A percentile compares a stretch with the other conserved stretches of the same genome.
phyloP scores from a whole-genome alignment of 176 grass and related monocot genomes.

The Oryza officinalis region DNA sequence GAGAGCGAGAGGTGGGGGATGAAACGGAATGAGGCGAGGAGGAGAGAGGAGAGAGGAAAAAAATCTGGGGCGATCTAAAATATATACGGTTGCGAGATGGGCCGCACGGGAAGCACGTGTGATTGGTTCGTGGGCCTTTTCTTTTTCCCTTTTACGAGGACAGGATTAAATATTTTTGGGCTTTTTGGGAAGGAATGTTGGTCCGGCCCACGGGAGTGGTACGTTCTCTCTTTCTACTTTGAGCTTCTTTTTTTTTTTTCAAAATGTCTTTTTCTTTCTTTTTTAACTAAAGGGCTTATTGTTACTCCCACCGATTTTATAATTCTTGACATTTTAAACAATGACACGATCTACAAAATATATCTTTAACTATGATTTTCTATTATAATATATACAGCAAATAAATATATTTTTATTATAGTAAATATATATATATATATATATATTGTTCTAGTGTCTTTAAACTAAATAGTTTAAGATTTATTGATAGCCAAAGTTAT shows the following conservation, averaged over 20 bases:
- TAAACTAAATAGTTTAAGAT: no score
- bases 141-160: background rate
- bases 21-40: background rate
- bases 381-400: no score
- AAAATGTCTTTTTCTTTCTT: background rate
- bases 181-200: background rate
- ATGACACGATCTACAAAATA: no score
- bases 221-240: background rate
- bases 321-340: no score
- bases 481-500: no score
- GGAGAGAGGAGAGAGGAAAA: background rate
- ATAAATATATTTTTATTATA: no score
- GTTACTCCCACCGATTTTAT: no score
- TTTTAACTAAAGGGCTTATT: no score
- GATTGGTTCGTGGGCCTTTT: background rate
- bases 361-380: no score
- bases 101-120: constrained; percentile 11
- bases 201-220: no score
- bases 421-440: no score
- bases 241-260: background rate
- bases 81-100: background rate
- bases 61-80: background rate
- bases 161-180: background rate
- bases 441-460: no score
- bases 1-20: background rate